phyloP scores from a whole-genome alignment of 805 yeast species.

The Candida incommunis region DNA sequence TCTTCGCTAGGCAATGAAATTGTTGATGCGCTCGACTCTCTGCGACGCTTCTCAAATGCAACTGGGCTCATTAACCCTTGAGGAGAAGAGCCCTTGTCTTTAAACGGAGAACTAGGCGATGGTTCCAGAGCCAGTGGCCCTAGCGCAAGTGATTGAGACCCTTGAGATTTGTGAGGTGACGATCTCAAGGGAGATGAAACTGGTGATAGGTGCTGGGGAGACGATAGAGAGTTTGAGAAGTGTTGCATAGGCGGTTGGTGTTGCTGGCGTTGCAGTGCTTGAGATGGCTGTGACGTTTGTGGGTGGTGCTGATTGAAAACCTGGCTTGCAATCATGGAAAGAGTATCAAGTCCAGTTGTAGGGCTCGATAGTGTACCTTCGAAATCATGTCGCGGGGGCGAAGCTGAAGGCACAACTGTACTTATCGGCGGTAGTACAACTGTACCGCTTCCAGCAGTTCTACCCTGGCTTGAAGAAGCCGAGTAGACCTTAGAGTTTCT shows the following conservation, averaged over 20 bases:
- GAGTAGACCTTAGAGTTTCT: neutral
- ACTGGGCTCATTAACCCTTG: constrained; percentile 14
- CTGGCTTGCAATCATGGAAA: neutral
- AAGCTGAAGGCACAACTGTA: neutral
- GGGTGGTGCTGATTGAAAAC: constrained; percentile 7
- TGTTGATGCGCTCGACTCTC: constrained; percentile 23
- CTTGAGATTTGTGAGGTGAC: neutral
- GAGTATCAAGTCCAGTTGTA: neutral
- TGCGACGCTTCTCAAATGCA: constrained; percentile 17
- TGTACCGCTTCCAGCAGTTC: neutral
- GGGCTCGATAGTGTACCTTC: neutral
- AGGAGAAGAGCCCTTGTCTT: constrained; percentile 3
- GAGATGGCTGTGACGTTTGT: constrained; percentile 2
- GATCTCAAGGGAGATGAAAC: neutral
- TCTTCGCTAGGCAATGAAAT: constrained; percentile 21
- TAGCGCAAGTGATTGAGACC: too few relatives aligned
- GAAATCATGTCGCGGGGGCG: neutral
- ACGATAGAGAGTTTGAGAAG: neutral
- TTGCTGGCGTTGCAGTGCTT: too few relatives aligned
- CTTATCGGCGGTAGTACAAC: neutral
- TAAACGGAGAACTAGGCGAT: neutral
- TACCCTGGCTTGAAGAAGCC: neutral
- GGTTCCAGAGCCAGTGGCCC: constrained; percentile 3
- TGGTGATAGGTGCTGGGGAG: neutral
- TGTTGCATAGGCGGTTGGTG: neutral